Percentiles rank a stretch among this genome's conserved stretches.
Evolutionary conservation across 306 rosid genomes (phyloP).

Genomic region (Canavalia gladiata): DNA sequence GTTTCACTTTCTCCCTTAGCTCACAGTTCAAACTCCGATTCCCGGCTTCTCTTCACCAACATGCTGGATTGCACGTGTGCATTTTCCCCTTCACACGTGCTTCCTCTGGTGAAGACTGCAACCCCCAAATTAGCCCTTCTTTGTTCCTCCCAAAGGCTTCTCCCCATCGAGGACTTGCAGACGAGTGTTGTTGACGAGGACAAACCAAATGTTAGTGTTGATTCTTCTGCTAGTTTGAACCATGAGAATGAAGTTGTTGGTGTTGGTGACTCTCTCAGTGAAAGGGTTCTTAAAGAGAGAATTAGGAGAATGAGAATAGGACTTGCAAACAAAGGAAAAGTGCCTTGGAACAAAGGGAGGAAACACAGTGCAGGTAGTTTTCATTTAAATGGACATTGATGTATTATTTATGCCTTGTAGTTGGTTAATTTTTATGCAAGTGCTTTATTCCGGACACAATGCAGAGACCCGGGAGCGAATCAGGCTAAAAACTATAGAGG

Average conservation of each 20-base stretch:
- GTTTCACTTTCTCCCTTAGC: slow-evolving; percentile 47
- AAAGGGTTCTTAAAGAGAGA: slow-evolving; percentile 63
- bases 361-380: slow-evolving; percentile 76
- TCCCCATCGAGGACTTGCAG: slow-evolving; percentile 50
- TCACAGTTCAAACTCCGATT: slow-evolving; percentile 47
- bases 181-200: slow-evolving; percentile 48
- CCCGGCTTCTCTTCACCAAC: slow-evolving; percentile 51
- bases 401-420: not conserved
- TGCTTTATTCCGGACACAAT: slow-evolving; percentile 31
- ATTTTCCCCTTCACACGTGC: slow-evolving; percentile 42
- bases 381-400: slow-evolving; percentile 16
- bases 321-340: slow-evolving; percentile 84
- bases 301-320: slow-evolving; percentile 79
- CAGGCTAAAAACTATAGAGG: slow-evolving; percentile 78
- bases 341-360: slow-evolving; percentile 98
- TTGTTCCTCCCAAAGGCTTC: slow-evolving; percentile 52
- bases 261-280: slow-evolving; percentile 37
- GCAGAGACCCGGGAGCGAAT: slow-evolving; percentile 82
- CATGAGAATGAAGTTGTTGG: slow-evolving; percentile 38
- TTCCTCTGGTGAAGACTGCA: slow-evolving; percentile 51
- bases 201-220: slow-evolving; percentile 42
- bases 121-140: slow-evolving; percentile 41
- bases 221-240: slow-evolving; percentile 42
- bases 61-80: slow-evolving; percentile 46
- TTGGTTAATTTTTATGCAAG: slow-evolving; percentile 44